A percentile compares a stretch with the other conserved stretches of the same genome.
phyloP scores from a whole-genome alignment of 2,329 filamentous ascomycete genomes.

The Rutstroemia sp. region DNA sequence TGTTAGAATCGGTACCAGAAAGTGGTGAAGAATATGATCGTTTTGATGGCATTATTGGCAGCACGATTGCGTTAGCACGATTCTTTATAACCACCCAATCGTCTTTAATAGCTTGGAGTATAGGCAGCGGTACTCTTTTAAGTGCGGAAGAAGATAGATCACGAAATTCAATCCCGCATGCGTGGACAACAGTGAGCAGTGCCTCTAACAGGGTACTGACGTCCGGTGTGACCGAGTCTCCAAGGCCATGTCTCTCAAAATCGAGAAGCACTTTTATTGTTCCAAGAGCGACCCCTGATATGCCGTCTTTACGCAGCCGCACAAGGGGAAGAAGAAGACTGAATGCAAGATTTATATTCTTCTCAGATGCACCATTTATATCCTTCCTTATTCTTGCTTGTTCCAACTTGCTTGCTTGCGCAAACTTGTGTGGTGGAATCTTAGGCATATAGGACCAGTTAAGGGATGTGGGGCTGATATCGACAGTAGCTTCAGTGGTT shows the following conservation, averaged over 20 bases:
- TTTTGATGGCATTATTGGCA: neutral
- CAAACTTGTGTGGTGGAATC: neutral
- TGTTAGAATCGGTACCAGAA: neutral
- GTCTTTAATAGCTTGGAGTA: conserved; percentile 16
- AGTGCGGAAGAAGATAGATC: neutral
- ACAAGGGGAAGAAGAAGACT: conserved; percentile 18
- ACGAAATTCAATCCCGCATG: neutral
- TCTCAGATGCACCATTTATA: conserved; percentile 9
- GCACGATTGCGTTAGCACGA: neutral
- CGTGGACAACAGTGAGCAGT: neutral
- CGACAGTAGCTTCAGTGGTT: neutral
- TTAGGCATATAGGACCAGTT: conserved; percentile 22
- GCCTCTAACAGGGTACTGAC: neutral
- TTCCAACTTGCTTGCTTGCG: neutral
- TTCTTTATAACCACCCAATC: conserved; percentile 14
- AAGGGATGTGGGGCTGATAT: conserved; percentile 8
- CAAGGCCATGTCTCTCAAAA: neutral
- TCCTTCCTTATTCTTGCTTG: conserved; percentile 17
- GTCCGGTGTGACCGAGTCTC: neutral
- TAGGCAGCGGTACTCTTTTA: neutral
- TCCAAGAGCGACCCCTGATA: conserved; percentile 22
- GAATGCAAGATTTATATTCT: conserved; percentile 17
- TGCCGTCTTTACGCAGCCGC: conserved; percentile 4
- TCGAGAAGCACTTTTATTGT: conserved; percentile 23
- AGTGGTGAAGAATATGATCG: neutral